A percentile compares a stretch with the other conserved stretches of the same genome.
phyloP scores from a whole-genome alignment of 805 yeast genomes.

The Schwanniomyces yamadae region DNA sequence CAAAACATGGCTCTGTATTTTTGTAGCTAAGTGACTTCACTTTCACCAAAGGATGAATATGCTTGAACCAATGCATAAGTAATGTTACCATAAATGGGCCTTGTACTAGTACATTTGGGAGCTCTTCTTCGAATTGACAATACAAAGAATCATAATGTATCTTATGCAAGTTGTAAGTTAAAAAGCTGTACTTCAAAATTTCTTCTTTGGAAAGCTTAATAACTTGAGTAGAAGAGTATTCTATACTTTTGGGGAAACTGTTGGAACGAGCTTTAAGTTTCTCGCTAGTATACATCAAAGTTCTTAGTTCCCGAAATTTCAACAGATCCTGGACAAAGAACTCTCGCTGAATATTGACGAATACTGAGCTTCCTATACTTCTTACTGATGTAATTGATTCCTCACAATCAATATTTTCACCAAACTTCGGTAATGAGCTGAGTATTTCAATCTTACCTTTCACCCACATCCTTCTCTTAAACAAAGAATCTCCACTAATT shows the following conservation, averaged over 20 bases:
- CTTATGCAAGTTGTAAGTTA: conserved; percentile 80
- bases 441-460: conserved; percentile 57
- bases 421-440: conserved; percentile 24
- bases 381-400: conserved; percentile 52
- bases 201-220: conserved; percentile 17
- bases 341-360: conserved; percentile 57
- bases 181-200: conserved; percentile 64
- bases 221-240: not conserved
- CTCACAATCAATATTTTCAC: conserved; percentile 43
- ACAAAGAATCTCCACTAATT: conserved; percentile 23
- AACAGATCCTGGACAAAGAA: conserved; percentile 31
- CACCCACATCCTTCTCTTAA: conserved; percentile 74
- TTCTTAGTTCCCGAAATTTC: conserved; percentile 51
- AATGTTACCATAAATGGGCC: conserved; percentile 78
- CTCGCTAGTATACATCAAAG: conserved; percentile 57
- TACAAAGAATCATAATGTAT: conserved; percentile 72
- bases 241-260: not conserved
- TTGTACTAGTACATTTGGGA: conserved; percentile 64
- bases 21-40: conserved; percentile 45
- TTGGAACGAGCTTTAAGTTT: not conserved
- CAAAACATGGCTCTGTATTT: conserved; percentile 51
- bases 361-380: conserved; percentile 32
- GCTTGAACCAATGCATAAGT: conserved; percentile 50
- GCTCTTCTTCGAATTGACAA: conserved; percentile 53
- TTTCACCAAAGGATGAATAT: conserved; percentile 10